Base-by-base conservation (phyloP, 306 rosid species). In the Arachis hypogaea region DNA sequence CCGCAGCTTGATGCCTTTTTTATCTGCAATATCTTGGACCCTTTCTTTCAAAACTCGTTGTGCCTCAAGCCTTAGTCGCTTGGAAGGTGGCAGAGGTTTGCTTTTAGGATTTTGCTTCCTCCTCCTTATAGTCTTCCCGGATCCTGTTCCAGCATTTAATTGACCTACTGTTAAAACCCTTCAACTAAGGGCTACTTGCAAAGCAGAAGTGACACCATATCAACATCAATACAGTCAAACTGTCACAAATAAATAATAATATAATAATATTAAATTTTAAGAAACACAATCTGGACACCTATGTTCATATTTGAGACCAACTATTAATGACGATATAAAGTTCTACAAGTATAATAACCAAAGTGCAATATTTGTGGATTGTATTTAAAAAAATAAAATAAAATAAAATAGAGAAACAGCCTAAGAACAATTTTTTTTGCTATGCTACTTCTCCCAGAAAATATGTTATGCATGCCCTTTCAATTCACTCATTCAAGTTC, bases 61-160 rank as follows among this genome's bases (percentile, higher is more conserved):
- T 16, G 99, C 99, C 85, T 94, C 99, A 5, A 94, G 97, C 82
- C 99, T 87, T 79, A 94, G 77, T 75, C 99, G 87, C 90, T 94
- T 94, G 71, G 99, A 94, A 71, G 99, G 99, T 44, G 99, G 99
- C 74, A 94, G 80, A 77, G 95, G 99, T 80, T 94, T 94, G 80
- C 86, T 85, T 73, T 84, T 88, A 11, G 84, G 82, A 88, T 84
- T 88, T 86, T 86, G 88, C 88, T 92, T 94, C 85, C 86, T 86
- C 85, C 96, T 88, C 86, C 88, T 83, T 80, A 79, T 40, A 58
- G 84, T 84, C 86, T 94, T 94, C 86, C 87, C 78, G 63, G 97
- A 86, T 88, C 99, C 99, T 94, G 97, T 92, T 92, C 96, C 93
- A 92, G 95, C 95, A 94, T 89, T 88, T 94, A 97, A 94, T 88